These are phyloP conservation scores for Halenospora varia DNA, from an alignment of 495 filamentous ascomycete species.

Conservation along the genomic window DNA sequence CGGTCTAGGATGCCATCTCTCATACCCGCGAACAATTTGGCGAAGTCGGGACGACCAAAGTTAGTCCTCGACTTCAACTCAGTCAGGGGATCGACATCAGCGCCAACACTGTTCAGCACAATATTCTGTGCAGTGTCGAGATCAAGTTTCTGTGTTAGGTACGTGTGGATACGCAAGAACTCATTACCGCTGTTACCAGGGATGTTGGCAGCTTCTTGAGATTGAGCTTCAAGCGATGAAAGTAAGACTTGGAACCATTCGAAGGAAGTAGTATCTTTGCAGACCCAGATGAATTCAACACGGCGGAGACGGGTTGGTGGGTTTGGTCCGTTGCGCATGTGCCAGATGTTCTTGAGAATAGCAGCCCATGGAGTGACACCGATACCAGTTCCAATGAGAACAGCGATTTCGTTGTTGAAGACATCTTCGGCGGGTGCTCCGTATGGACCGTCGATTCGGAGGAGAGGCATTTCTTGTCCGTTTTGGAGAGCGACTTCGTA, in stretches of 20 bases:
- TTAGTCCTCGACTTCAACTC: slow-evolving; percentile 88
- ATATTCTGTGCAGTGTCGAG: slow-evolving; percentile 92
- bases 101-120: slow-evolving; percentile 89
- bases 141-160: slow-evolving; percentile 91
- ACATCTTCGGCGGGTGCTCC: slow-evolving; percentile 96
- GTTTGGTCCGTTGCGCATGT: slow-evolving; percentile 80
- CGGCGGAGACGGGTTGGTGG: slow-evolving; percentile 82
- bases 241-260: slow-evolving; percentile 98
- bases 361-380: slow-evolving; percentile 97
- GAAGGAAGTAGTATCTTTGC: slow-evolving; percentile 92
- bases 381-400: slow-evolving; percentile 96
- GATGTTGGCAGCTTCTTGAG: slow-evolving; percentile 57
- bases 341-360: slow-evolving; percentile 98
- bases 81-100: slow-evolving; percentile 82
- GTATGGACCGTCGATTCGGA: slow-evolving; percentile 94
- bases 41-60: slow-evolving; percentile 92
- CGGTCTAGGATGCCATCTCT: slow-evolving; percentile 79
- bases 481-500: slow-evolving; percentile 97
- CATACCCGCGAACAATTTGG: slow-evolving; percentile 77
- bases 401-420: slow-evolving; percentile 97
- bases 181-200: slow-evolving; percentile 64
- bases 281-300: slow-evolving; percentile 99
- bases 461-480: slow-evolving; percentile 79
- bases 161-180: slow-evolving; percentile 97
- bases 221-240: slow-evolving; percentile 86